Evolutionary conservation across 139 green algal species (phyloP).

Genomic region (Coccomyxa sp.): DNA sequence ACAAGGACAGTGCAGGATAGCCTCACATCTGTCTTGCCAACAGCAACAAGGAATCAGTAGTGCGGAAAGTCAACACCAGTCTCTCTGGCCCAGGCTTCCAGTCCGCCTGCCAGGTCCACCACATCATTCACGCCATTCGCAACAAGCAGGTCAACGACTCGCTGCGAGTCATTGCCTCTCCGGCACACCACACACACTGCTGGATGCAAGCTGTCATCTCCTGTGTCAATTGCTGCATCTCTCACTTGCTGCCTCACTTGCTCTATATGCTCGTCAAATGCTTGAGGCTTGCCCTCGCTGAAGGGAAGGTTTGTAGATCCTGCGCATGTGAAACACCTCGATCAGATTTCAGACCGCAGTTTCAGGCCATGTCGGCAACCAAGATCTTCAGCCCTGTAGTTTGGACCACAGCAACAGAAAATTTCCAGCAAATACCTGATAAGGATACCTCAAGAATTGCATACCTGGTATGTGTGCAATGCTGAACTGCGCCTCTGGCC

Average conservation of each 20-base stretch:
- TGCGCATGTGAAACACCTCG: no score
- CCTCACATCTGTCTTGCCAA: no score
- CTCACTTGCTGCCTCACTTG: background rate
- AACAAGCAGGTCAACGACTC: slow-evolving; percentile 58
- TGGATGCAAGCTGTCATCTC: background rate
- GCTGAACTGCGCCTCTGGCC: slow-evolving; percentile 65
- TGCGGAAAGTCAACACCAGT: background rate
- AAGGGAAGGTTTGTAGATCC: slow-evolving; percentile 51
- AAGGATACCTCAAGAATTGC: background rate
- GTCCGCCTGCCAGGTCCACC: slow-evolving; percentile 75
- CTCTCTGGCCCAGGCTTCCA: slow-evolving; percentile 65
- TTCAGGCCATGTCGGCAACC: background rate
- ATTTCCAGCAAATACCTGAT: no score
- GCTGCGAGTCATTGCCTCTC: slow-evolving; percentile 92
- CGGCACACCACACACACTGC: slow-evolving; percentile 83
- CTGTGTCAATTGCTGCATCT: background rate
- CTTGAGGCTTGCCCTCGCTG: slow-evolving; percentile 21
- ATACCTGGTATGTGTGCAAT: slow-evolving; percentile 47
- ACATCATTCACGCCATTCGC: slow-evolving; percentile 47
- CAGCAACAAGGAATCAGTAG: no score
- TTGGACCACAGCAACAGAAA: background rate
- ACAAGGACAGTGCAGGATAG: no score
- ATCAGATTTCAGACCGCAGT: no score
- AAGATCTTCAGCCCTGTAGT: background rate
- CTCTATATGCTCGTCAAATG: background rate